A percentile compares a stretch with the other conserved stretches of the same genome.
phyloP scores from a whole-genome alignment of 2,329 filamentous ascomycete genomes.

The Trichoderma sp. region DNA sequence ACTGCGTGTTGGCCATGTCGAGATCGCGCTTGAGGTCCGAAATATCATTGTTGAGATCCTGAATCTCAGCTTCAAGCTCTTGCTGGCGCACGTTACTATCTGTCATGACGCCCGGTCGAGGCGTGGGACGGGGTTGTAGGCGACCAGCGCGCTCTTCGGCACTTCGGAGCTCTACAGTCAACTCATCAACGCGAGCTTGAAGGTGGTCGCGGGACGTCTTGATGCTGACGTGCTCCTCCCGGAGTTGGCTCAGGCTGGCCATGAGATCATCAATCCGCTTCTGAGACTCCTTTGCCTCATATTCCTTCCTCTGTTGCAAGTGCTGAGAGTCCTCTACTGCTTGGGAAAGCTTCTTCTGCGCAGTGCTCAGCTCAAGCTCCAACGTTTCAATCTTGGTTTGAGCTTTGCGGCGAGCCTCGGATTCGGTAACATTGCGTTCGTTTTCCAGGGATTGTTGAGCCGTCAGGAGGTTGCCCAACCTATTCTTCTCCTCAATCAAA shows the following conservation, averaged over 20 bases:
- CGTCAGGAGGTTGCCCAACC: constrained; percentile 78
- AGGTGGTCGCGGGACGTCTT: constrained; percentile 90
- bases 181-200: constrained; percentile 83
- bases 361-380: constrained; percentile 74
- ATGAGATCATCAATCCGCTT: constrained; percentile 93
- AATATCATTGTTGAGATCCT: constrained; percentile 81
- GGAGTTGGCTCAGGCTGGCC: constrained; percentile 72
- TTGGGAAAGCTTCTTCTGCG: constrained; percentile 79
- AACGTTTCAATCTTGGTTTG: constrained; percentile 76
- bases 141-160: constrained; percentile 85
- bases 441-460: constrained; percentile 89
- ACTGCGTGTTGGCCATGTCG: constrained; percentile 75
- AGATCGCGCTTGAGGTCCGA: constrained; percentile 86
- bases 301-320: constrained; percentile 80
- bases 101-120: constrained; percentile 52
- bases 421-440: constrained; percentile 82
- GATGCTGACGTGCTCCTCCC: constrained; percentile 81
- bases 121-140: constrained; percentile 76
- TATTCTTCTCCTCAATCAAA: constrained; percentile 78
- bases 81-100: constrained; percentile 50
- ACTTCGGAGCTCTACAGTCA: constrained; percentile 83
- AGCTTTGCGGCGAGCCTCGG: constrained; percentile 77
- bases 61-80: constrained; percentile 61
- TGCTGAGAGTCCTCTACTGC: constrained; percentile 86
- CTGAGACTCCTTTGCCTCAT: constrained; percentile 82